phyloP scores from a whole-genome alignment of 768 basidiomycete genomes.

The Serendipita sp. region DNA sequence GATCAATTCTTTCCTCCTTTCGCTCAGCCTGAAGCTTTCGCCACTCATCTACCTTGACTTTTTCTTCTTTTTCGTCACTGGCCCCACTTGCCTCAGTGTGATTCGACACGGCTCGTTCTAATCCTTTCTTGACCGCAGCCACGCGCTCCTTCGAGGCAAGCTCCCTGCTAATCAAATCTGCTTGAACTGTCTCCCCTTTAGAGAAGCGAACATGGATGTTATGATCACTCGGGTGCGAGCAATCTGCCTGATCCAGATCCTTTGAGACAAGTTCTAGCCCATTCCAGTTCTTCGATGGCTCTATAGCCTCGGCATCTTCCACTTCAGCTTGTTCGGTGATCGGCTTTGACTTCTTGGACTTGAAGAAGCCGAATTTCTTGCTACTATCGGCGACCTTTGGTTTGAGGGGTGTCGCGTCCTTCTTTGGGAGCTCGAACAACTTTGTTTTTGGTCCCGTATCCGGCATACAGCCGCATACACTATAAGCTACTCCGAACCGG shows the following conservation, averaged over 20 bases:
- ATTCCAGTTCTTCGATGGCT: too few relatives aligned
- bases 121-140: neutral
- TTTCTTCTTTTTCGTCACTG: neutral
- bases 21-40: constrained; percentile 4
- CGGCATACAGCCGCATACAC: constrained; percentile 1
- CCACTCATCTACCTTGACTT: neutral
- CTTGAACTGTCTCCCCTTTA: neutral
- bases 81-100: neutral
- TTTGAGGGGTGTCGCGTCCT: neutral
- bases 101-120: neutral
- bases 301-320: neutral
- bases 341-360: neutral
- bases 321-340: neutral
- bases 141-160: neutral
- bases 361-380: neutral
- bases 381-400: neutral
- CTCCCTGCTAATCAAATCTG: neutral
- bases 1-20: neutral
- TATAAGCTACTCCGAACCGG: neutral
- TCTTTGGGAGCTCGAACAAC: neutral
- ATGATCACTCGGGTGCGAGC: neutral
- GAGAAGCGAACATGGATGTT: neutral
- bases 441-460: neutral
- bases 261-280: neutral
- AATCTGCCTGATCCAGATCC: neutral